Evolutionary conservation across 352 stramenopile genomes (phyloP), one percentile per base, ranked within the genome.

Genomic region (Phytophthora palmivora): DNA sequence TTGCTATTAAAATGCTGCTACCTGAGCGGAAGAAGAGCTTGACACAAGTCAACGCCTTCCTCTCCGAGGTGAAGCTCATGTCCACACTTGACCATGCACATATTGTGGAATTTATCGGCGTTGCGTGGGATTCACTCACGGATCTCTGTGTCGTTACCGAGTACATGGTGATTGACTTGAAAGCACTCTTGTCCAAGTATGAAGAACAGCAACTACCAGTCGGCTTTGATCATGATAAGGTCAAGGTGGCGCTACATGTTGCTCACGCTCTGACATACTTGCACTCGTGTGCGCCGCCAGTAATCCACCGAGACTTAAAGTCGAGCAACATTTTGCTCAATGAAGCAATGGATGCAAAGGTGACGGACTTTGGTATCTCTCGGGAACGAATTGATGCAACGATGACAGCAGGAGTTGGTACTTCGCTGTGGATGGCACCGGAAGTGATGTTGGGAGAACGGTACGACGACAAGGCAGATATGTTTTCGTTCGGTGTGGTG

Each of bases 51-150:
- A 73, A 69, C 58, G 58, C 58, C 6, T 73, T 73, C 41, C 47
- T 73, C 5, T 47, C 50, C 8, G 64, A 73, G 16, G 52, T 68
- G 8, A 73, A 73, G 21, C 53, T 73, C 44, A 73, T 73, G 58
- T 55, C 51, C 4, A 60, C 58, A 0, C 47, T 70, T 2, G 62
- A 83, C 6, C 67, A 83, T 41, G 34, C 50, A 11, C 59, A 68
- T 16, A 79, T 88, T 36, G 75, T 85, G 4, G n/a, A 42, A 4
- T 87, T 83, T 18, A 41, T 84, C 2, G 72, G 71, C 14, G 70
- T 84, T 12, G 72, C 74, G 1, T 86, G 74, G 77, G 73, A 78
- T n/a, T 67, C 65, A 14, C 58, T 80, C 21, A 67, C 49, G 0
- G 63, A 79, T 26, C n/a, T 81, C 4, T 73, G 62, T 16, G 63